These are phyloP conservation scores for Exidia glandulosa DNA, from an alignment of 768 basidiomycete species.

Conservation along the genomic window DNA sequence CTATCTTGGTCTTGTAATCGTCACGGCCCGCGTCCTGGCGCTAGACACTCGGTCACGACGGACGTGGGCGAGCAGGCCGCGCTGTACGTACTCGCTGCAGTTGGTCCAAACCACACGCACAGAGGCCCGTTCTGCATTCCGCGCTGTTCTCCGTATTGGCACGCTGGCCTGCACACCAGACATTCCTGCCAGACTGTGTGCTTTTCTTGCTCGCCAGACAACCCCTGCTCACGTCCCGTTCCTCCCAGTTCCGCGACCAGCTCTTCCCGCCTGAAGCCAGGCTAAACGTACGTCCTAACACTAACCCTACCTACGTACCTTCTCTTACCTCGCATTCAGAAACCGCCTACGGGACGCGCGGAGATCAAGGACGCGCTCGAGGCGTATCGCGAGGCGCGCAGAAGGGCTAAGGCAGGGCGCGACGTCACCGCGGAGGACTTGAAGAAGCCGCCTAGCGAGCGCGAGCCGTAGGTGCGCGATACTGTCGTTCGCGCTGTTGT, in stretches of 20 bases:
- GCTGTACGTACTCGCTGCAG: no score
- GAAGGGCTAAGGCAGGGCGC: background rate
- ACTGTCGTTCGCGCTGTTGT: background rate
- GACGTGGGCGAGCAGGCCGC: no score
- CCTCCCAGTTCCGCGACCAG: background rate
- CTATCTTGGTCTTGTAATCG: no score
- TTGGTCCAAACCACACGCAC: no score
- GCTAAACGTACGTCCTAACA: background rate
- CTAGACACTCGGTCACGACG: no score
- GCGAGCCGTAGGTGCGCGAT: background rate
- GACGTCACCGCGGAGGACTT: background rate
- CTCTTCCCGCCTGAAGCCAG: slow-evolving; percentile 1
- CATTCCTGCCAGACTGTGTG: no score
- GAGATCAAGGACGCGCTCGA: background rate
- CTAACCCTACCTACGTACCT: background rate
- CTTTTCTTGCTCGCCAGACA: no score
- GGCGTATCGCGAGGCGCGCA: background rate
- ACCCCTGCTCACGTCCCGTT: no score
- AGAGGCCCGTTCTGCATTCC: no score
- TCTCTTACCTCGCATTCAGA: background rate
- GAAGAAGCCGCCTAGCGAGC: background rate
- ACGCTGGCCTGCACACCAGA: no score
- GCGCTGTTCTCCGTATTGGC: no score
- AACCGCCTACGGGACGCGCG: slow-evolving; percentile 1
- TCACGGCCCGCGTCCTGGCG: no score